These are phyloP conservation scores for Clavispora santaluciae DNA, from an alignment of 805 yeast species.

Conservation along the genomic window DNA sequence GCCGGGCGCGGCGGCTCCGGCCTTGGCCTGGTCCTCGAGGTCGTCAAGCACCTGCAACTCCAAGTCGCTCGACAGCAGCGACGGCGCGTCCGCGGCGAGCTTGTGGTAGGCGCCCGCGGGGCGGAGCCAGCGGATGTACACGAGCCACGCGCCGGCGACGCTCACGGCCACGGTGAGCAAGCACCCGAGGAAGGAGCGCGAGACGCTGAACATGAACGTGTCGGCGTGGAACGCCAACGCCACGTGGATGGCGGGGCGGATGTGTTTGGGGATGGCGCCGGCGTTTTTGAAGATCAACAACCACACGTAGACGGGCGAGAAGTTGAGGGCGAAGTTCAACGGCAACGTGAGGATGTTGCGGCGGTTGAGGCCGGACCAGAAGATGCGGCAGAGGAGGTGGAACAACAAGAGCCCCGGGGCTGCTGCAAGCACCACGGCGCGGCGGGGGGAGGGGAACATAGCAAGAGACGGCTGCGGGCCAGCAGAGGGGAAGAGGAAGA, in stretches of 20 bases:
- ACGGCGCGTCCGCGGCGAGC: neutral
- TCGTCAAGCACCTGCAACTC: conserved; percentile 1
- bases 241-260: conserved; percentile 52
- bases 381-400: conserved; percentile 12
- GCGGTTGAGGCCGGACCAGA: conserved; percentile 31
- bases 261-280: conserved; percentile 46
- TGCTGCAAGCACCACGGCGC: neutral
- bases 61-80: neutral
- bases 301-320: conserved; percentile 53
- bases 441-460: neutral
- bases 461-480: neutral
- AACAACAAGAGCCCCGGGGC: conserved; percentile 2
- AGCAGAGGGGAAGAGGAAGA: neutral
- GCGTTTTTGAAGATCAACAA: conserved; percentile 55
- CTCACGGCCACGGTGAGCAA: conserved; percentile 1
- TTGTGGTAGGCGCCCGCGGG: conserved; percentile 12
- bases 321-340: conserved; percentile 44
- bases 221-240: conserved; percentile 42
- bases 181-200: conserved; percentile 2
- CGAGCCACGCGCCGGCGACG: conserved; percentile 3
- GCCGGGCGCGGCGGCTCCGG: conserved; percentile 4
- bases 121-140: conserved; percentile 12
- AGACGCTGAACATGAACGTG: conserved; percentile 29
- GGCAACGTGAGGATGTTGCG: conserved; percentile 35
- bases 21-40: neutral